Conservation (phyloP, 1,284 basidiomycete genomes). For the Mycocalia duriaeana region DNA sequence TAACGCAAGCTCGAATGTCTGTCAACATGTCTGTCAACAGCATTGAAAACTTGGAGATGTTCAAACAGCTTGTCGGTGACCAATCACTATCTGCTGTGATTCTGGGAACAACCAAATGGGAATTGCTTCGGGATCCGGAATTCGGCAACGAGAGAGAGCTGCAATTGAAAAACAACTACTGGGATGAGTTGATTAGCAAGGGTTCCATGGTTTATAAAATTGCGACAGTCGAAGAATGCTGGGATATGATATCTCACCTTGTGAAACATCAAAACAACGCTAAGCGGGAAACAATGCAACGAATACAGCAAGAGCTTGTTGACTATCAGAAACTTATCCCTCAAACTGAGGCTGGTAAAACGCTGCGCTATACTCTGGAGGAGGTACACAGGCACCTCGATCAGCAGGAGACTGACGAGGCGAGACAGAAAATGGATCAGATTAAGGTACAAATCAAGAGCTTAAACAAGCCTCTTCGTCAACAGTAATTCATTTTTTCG, state of each 20-base stretch:
- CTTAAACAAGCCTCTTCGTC: too few species aligned
- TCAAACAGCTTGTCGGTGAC: neutral
- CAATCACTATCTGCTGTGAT: neutral
- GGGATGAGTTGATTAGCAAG: neutral
- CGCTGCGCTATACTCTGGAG: neutral
- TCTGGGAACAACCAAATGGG: constrained; percentile 1
- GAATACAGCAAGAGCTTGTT: neutral
- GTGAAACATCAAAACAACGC: neutral
- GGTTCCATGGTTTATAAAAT: constrained; percentile 2
- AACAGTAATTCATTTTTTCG: too few species aligned
- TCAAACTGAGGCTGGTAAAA: neutral
- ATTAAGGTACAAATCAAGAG: too few species aligned
- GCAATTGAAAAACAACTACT: neutral
- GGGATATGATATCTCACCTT: neutral
- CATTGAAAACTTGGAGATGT: neutral
- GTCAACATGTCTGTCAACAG: neutral
- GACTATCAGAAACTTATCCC: neutral
- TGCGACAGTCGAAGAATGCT: neutral
- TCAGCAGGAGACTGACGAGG: too few species aligned
- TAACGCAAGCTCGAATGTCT: neutral
- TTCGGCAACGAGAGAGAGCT: neutral
- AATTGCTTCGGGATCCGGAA: neutral
- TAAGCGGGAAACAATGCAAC: neutral
- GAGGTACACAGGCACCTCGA: too few species aligned
- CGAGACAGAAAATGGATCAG: too few species aligned